Conservation (phyloP, 495 filamentous ascomycete species). For the Penicillium tannophilum region DNA sequence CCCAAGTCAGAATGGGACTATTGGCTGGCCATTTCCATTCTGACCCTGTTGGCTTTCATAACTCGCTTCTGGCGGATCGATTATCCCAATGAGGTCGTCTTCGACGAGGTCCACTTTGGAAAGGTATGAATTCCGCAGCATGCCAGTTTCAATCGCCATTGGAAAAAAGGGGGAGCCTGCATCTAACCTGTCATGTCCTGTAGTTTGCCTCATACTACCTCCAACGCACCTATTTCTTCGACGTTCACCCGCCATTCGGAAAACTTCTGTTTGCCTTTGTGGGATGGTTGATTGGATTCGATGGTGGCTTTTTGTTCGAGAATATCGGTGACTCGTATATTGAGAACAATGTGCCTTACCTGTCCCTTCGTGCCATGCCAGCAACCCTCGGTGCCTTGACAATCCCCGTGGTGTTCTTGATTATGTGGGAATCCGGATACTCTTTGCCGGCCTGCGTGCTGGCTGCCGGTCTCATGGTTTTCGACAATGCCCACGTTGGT, state of each 20-base stretch:
- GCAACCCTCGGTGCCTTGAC: slow-evolving; percentile 89
- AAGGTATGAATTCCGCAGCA: slow-evolving; percentile 65
- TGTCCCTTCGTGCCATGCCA: slow-evolving; percentile 92
- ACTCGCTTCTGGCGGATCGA: slow-evolving; percentile 94
- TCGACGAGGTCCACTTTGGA: slow-evolving; percentile 99
- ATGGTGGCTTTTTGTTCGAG: slow-evolving; percentile 96
- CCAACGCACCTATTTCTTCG: slow-evolving; percentile 98
- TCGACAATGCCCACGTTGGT: slow-evolving; percentile 98
- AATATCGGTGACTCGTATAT: slow-evolving; percentile 99
- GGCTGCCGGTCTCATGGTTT: slow-evolving; percentile 82
- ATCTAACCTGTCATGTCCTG: slow-evolving; percentile 21
- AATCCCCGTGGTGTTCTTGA: slow-evolving; percentile 90
- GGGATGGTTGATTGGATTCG: slow-evolving; percentile 94
- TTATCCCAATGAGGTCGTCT: slow-evolving; percentile 95
- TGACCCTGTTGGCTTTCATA: slow-evolving; percentile 82
- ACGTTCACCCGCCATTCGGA: slow-evolving; percentile 97
- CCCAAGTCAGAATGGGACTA: slow-evolving; percentile 74
- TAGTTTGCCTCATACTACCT: slow-evolving; percentile 98
- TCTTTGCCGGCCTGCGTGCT: slow-evolving; percentile 89
- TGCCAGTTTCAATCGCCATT: not conserved
- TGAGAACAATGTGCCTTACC: slow-evolving; percentile 93
- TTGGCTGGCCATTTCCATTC: slow-evolving; percentile 73
- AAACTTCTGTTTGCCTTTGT: slow-evolving; percentile 74
- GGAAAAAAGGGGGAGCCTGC: slow-evolving; percentile 14
- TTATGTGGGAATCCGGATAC: slow-evolving; percentile 99